phyloP scores from a whole-genome alignment of 1,139 yeast genomes.

The Yamadazyma pseudoaaseri region DNA sequence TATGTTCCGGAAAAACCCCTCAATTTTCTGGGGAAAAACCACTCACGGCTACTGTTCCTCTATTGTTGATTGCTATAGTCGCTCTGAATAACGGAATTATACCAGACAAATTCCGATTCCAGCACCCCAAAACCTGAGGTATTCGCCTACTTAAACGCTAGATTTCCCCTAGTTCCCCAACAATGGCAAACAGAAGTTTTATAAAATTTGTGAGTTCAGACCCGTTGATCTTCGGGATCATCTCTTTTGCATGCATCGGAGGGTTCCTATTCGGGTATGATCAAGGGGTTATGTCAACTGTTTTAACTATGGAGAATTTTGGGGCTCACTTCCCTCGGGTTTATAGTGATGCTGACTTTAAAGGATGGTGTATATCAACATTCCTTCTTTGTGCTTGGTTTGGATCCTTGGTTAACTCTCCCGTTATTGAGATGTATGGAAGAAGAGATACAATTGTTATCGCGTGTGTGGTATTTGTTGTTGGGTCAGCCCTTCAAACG shows the following conservation, averaged over 20 bases:
- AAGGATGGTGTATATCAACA: constrained; percentile 24
- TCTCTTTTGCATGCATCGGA: constrained; percentile 21
- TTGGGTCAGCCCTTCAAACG: constrained; percentile 39
- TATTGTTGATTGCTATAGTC: too few relatives aligned
- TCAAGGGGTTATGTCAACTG: constrained; percentile 73
- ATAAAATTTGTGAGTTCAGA: constrained; percentile 10
- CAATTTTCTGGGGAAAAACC: too few relatives aligned
- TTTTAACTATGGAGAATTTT: constrained; percentile 45
- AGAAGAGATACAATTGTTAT: constrained; percentile 29
- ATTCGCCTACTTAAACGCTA: too few relatives aligned
- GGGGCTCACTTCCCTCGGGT: constrained; percentile 19
- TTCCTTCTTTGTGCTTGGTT: constrained; percentile 23
- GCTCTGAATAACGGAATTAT: too few relatives aligned
- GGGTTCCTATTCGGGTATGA: constrained; percentile 62
- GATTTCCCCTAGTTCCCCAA: too few relatives aligned
- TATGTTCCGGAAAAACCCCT: too few relatives aligned
- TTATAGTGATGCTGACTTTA: constrained; percentile 19
- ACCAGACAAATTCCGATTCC: too few relatives aligned
- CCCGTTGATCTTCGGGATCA: constrained; percentile 16
- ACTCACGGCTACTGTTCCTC: too few relatives aligned
- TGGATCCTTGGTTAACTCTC: constrained; percentile 21
- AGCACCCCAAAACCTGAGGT: too few relatives aligned
- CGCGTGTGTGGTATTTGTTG: constrained; percentile 23
- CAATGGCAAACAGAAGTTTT: constrained; percentile 2
- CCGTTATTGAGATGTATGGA: constrained; percentile 27